A percentile compares a stretch with the other conserved stretches of the same genome.
These are phyloP conservation scores for Mangifera indica DNA, from an alignment of 345 rosid species.

Conservation along the genomic window DNA sequence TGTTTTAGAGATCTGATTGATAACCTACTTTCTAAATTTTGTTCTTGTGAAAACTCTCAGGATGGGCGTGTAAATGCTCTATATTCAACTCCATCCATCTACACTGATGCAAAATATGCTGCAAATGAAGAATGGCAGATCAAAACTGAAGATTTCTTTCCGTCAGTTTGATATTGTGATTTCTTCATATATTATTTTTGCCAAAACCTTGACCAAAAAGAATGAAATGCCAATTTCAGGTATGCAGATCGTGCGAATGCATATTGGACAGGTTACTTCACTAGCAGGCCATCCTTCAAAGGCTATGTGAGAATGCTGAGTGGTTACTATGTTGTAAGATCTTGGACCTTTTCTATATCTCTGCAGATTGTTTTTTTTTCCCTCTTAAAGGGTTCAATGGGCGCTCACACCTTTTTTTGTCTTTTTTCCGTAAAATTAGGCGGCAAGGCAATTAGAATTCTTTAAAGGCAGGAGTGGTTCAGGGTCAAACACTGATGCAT, in stretches of 20 bases:
- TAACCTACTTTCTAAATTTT: constrained; percentile 16
- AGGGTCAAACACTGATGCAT: constrained; percentile 64
- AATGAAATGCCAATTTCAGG: constrained; percentile 34
- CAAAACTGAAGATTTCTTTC: constrained; percentile 87
- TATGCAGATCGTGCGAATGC: constrained; percentile 92
- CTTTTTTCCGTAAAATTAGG: constrained; percentile 42
- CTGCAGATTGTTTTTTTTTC: constrained; percentile 7
- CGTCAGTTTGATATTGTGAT: constrained; percentile 52
- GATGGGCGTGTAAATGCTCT: constrained; percentile 94
- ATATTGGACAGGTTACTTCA: constrained; percentile 96
- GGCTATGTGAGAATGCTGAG: constrained; percentile 78
- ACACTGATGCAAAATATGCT: constrained; percentile 81
- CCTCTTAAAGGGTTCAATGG: not conserved
- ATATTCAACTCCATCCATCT: constrained; percentile 85
- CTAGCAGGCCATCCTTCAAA: constrained; percentile 86
- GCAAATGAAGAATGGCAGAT: constrained; percentile 83
- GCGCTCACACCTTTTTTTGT: not conserved
- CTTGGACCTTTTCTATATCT: not conserved
- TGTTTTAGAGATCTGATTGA: constrained; percentile 7
- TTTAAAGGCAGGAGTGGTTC: constrained; percentile 58
- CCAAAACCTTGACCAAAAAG: constrained; percentile 4
- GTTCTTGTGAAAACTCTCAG: constrained; percentile 37
- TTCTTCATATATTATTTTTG: constrained; percentile 1
- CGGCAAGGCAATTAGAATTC: constrained; percentile 83
- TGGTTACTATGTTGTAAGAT: constrained; percentile 76